These are phyloP conservation scores for Tetradesmus lagerheimii DNA, from an alignment of 139 green algal species.

Conservation along the genomic window DNA sequence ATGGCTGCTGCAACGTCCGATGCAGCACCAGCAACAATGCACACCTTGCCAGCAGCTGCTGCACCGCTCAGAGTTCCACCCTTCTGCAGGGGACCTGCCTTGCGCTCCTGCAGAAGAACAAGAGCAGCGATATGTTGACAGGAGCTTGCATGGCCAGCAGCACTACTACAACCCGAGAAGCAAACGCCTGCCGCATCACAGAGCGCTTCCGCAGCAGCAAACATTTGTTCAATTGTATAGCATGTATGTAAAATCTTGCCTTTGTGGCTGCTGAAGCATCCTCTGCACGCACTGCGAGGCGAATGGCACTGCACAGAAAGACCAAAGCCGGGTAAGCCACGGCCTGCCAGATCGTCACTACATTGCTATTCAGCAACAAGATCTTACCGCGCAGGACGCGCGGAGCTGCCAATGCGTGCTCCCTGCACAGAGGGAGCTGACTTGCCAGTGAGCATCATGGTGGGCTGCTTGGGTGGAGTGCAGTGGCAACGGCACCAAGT, in stretches of 20 bases:
- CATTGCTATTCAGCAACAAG: not conserved
- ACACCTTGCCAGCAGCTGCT: slow-evolving; percentile 77
- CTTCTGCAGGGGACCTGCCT: slow-evolving; percentile 71
- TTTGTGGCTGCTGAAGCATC: slow-evolving; percentile 33
- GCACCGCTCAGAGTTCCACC: slow-evolving; percentile 81
- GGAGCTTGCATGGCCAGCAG: not conserved
- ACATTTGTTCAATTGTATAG: not conserved
- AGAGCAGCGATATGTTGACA: not conserved
- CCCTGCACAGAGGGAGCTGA: not conserved
- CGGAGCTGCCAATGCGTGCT: not conserved
- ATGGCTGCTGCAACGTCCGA: not conserved
- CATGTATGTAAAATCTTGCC: not conserved
- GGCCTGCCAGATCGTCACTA: not conserved
- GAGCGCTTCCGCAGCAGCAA: not conserved
- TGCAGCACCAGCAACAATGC: not conserved
- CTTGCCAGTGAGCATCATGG: slow-evolving; percentile 1
- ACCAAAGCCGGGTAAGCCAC: not conserved
- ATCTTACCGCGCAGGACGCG: not conserved
- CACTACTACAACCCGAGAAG: not conserved
- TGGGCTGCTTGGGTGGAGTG: not conserved
- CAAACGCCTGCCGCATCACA: not conserved
- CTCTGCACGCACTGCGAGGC: slow-evolving; percentile 34
- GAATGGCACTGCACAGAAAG: slow-evolving; percentile 2
- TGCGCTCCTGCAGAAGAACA: slow-evolving; percentile 57
- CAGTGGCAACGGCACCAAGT: not conserved